Conservation (phyloP, 2,329 filamentous ascomycete genomes). For the Lachnellula suecica region DNA sequence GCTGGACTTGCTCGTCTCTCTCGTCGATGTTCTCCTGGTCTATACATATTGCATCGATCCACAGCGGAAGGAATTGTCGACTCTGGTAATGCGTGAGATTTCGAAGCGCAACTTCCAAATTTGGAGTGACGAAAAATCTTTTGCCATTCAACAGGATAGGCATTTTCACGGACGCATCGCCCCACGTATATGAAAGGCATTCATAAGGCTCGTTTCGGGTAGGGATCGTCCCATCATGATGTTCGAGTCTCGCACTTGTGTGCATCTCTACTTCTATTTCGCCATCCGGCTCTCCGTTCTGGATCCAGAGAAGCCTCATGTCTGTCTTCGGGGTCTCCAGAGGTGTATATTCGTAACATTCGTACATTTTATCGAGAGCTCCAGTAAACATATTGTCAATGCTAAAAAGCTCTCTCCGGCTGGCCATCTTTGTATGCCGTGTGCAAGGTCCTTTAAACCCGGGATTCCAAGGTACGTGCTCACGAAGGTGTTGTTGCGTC, state of each 20-base stretch:
- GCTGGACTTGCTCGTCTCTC: slow-evolving; percentile 2
- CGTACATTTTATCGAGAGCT: too few relatives aligned
- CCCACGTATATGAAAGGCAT: slow-evolving; percentile 6
- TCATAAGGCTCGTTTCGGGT: too few relatives aligned
- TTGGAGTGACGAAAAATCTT: neutral
- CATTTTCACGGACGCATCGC: neutral
- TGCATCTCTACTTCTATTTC: neutral
- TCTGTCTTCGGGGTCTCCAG: neutral
- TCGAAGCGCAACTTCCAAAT: neutral
- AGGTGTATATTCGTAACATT: too few relatives aligned
- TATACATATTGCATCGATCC: neutral
- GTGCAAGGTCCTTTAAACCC: too few relatives aligned
- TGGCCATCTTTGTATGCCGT: too few relatives aligned
- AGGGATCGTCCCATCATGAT: too few relatives aligned
- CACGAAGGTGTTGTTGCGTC: too few relatives aligned
- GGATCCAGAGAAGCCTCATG: neutral
- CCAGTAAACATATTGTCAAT: too few relatives aligned
- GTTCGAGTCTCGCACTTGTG: neutral
- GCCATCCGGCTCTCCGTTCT: neutral
- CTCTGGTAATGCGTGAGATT: neutral
- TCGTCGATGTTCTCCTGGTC: slow-evolving; percentile 1
- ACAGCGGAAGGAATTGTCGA: neutral
- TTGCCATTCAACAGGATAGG: slow-evolving; percentile 1
- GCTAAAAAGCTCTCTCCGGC: too few relatives aligned
- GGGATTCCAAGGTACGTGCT: too few relatives aligned